Evolutionary conservation across 768 basidiomycete species (phyloP).

Genomic region (Leucogyrophana mollusca): DNA sequence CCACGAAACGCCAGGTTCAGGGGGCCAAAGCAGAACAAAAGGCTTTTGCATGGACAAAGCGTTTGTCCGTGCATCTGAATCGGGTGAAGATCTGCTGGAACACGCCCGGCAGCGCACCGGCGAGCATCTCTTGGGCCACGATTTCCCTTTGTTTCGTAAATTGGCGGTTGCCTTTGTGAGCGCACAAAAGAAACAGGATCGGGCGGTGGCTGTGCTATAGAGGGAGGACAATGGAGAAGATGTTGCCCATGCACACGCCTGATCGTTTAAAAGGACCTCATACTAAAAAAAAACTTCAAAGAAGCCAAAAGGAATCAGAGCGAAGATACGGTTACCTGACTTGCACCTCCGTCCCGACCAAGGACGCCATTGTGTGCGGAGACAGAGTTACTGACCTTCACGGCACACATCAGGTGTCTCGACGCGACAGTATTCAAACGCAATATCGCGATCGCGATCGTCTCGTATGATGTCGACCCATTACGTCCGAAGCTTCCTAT

Average conservation of each 20-base stretch:
- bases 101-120: conserved; percentile 4
- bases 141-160: conserved; percentile 24
- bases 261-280: no score
- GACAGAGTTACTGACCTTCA: no score
- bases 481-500: no score
- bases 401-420: no score
- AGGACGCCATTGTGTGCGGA: conserved; percentile 4
- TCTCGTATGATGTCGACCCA: no score
- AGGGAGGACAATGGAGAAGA: conserved; percentile 28
- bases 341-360: not conserved
- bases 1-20: conserved; percentile 1
- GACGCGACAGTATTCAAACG: no score
- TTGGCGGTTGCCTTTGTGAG: conserved; percentile 23
- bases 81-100: conserved; percentile 6
- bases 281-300: no score
- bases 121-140: conserved; percentile 1
- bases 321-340: not conserved
- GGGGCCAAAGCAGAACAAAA: conserved; percentile 29
- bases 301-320: not conserved
- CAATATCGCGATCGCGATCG: no score
- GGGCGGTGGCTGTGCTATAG: conserved; percentile 9
- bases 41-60: conserved; percentile 11
- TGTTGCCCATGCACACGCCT: no score
- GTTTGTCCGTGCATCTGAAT: not conserved
- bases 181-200: conserved; percentile 20